phyloP scores from a whole-genome alignment of 2,329 filamentous ascomycete genomes.

The Penicillium sp. region DNA sequence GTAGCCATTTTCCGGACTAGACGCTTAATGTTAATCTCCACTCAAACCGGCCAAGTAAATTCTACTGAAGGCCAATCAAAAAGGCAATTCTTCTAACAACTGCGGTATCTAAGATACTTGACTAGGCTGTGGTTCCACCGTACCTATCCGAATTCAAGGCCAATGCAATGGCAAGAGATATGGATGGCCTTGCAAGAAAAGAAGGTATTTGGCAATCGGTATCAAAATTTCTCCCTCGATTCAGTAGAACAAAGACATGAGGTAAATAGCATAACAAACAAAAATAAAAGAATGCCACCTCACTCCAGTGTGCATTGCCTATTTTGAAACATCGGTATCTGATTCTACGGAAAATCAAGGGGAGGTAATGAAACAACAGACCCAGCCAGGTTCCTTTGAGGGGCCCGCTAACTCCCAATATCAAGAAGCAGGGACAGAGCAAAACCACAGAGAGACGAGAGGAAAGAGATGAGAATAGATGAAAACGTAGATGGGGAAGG shows the following conservation, averaged over 20 bases:
- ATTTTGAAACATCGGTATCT: slow-evolving; percentile 5
- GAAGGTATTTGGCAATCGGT: neutral
- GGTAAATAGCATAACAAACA: neutral
- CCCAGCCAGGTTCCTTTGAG: slow-evolving; percentile 21
- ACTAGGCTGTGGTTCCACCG: too few relatives aligned
- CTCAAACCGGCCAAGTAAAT: too few relatives aligned
- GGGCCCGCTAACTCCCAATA: slow-evolving; percentile 25
- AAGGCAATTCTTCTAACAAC: too few relatives aligned
- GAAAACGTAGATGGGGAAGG: slow-evolving; percentile 6
- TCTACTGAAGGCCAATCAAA: too few relatives aligned
- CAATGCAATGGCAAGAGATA: neutral
- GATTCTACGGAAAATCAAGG: slow-evolving; percentile 10
- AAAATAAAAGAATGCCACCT: neutral
- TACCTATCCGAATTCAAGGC: neutral
- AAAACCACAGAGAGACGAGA: slow-evolving; percentile 10
- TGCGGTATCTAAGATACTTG: too few relatives aligned
- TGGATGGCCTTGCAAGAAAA: neutral
- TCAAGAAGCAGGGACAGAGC: slow-evolving; percentile 5
- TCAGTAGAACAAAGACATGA: neutral
- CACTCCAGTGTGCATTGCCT: neutral
- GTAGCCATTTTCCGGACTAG: too few relatives aligned
- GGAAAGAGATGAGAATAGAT: slow-evolving; percentile 6
- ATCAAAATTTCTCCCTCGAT: neutral
- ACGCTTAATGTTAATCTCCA: too few relatives aligned
- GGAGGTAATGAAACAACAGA: slow-evolving; percentile 15